Evolutionary conservation across 2,329 filamentous ascomycete species (phyloP).

Genomic region (Fusarium sulawesiense): DNA sequence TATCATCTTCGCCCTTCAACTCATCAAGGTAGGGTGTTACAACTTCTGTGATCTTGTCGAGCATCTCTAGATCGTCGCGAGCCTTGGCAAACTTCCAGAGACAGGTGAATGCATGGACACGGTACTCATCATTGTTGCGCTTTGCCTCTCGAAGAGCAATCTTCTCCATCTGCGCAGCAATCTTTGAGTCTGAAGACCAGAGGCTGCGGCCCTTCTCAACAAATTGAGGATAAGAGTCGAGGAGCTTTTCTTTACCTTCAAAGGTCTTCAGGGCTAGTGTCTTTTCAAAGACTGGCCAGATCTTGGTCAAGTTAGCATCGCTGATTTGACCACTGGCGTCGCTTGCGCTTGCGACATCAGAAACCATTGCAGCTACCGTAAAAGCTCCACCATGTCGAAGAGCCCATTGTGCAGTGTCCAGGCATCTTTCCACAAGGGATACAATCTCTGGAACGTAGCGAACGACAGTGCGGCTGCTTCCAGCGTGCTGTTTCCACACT

Average conservation of each 20-base stretch:
- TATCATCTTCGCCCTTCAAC: conserved; percentile 64
- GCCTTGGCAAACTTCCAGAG: conserved; percentile 79
- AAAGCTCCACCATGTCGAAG: conserved; percentile 90
- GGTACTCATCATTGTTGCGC: conserved; percentile 87
- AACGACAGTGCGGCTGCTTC: conserved; percentile 81
- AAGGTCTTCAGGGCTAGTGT: conserved; percentile 90
- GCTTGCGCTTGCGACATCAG: conserved; percentile 70
- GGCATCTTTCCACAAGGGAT: conserved; percentile 70
- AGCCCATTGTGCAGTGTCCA: conserved; percentile 87
- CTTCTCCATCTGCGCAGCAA: conserved; percentile 78
- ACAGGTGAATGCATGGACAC: conserved; percentile 77
- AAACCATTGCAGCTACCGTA: conserved; percentile 78
- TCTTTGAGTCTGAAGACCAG: conserved; percentile 62
- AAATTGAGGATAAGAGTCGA: conserved; percentile 83
- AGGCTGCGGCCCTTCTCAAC: conserved; percentile 71
- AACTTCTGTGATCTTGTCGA: conserved; percentile 73
- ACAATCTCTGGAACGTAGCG: conserved; percentile 89
- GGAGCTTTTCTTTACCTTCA: conserved; percentile 86
- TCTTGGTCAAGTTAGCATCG: conserved; percentile 66
- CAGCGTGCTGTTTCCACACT: conserved; percentile 92
- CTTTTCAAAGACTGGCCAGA: conserved; percentile 89
- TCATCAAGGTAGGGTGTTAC: conserved; percentile 72
- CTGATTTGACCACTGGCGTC: conserved; percentile 69
- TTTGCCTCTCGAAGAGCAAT: conserved; percentile 88
- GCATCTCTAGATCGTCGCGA: conserved; percentile 76